Percentiles rank a stretch among this genome's conserved stretches.
Conservation (phyloP, 164 flowering plant species). For the Annona cherimola region DNA sequence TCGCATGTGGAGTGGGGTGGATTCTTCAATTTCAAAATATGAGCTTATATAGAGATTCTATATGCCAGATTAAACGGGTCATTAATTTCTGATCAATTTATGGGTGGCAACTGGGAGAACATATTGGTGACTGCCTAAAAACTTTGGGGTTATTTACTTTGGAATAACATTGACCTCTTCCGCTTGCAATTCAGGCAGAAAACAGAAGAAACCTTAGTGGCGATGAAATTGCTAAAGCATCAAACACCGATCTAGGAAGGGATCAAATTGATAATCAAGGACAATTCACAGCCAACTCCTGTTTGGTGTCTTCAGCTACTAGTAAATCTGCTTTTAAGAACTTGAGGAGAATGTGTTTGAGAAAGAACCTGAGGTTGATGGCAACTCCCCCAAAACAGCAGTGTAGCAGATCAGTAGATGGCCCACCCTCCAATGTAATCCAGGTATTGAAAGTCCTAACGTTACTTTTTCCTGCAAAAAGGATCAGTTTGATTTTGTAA, state of each 20-base stretch:
- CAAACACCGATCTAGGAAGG: constrained; percentile 16
- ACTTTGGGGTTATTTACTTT: too few relatives aligned
- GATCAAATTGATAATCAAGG: constrained; percentile 13
- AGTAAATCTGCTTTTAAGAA: constrained; percentile 13
- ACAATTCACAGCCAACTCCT: constrained; percentile 13
- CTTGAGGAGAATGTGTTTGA: constrained; percentile 15
- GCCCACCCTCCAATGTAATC: constrained; percentile 4
- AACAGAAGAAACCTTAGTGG: constrained; percentile 12
- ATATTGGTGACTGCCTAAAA: too few relatives aligned
- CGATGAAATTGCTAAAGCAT: constrained; percentile 10
- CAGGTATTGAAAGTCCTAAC: constrained; percentile 15
- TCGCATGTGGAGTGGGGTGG: too few relatives aligned
- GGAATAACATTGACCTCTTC: not conserved
- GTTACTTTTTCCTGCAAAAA: too few relatives aligned
- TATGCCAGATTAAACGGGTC: too few relatives aligned
- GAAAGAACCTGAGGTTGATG: constrained; percentile 18
- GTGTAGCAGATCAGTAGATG: constrained; percentile 15
- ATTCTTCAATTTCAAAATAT: too few relatives aligned
- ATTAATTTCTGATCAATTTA: too few relatives aligned
- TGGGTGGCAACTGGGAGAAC: too few relatives aligned
- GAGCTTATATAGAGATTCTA: too few relatives aligned
- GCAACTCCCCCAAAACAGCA: constrained; percentile 23
- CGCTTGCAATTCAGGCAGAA: constrained; percentile 22
- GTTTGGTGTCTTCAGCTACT: constrained; percentile 9
- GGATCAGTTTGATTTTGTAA: not conserved